Base-by-base conservation (phyloP, 192 early-diverging fungal genomes). In the Obelidium mucronatum region DNA sequence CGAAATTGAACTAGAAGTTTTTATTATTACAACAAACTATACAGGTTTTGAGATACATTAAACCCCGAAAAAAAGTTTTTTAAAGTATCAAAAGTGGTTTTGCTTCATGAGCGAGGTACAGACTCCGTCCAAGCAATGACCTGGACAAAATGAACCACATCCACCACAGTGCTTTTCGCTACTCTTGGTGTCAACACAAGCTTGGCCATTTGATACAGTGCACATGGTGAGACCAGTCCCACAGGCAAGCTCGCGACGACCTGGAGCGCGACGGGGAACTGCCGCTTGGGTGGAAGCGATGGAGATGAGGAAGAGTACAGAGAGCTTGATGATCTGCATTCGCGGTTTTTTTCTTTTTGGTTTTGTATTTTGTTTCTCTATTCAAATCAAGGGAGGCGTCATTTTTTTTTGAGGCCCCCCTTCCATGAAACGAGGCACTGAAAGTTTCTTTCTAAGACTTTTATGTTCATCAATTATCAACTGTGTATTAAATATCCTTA, bases 101-200 rank as follows among this genome's bases (percentile, higher is more conserved):
- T 19, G 44, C 44, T 48, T 48, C 44, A 15, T 48, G 44, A 48
- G 44, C 8, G 44, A 48, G 5, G 3, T 60, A 11, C 58, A 60
- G 58, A 28, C 17, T 24, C 58, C 58, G 3, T 31, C 26, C 24
- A 60, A 31, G 30, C 63, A 65, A 15, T 24, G 24, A 15, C 63
- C 63, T 65, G 63, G 63, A 65, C 63, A 65, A 36, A 22, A 37
- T 26, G 31, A 22, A 15, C 63, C 63, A 40, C 63, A 65, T 19
- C 8, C 15, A 36, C 63, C 63, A 39, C 63, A 65, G 19, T 65
- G 63, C 11, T 24, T 39, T 26, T 34, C 37, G 37, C 15, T n/a
- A 6, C 33, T 34, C 33, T 19, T 37, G 17, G 39, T 11, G 15
- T 65, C 35, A 1, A 65, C 63, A 26, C 63, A 65, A 19, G 31